Evolutionary conservation across 345 rosid genomes (phyloP).

Genomic region (Durio zibethinus): DNA sequence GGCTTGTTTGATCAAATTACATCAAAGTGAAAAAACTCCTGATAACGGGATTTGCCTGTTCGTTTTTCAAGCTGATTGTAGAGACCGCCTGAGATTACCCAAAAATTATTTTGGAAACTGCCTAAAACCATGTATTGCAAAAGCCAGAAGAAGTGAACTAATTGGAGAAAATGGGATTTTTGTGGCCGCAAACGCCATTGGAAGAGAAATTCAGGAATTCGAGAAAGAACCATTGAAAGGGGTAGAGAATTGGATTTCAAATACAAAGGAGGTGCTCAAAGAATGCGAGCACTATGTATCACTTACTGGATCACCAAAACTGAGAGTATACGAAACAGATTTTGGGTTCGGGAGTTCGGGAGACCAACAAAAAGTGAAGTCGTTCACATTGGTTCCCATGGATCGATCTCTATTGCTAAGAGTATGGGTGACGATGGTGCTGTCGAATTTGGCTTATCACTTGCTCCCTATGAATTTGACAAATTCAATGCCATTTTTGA

Average conservation of each 20-base stretch:
- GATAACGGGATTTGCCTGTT: neutral
- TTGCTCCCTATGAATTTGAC: conserved; percentile 18
- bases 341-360: conserved; percentile 53
- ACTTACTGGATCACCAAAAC: conserved; percentile 39
- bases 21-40: too few relatives aligned
- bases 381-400: conserved; percentile 22
- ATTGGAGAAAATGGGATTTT: conserved; percentile 21
- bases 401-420: conserved; percentile 22
- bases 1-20: neutral
- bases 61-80: neutral
- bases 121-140: neutral
- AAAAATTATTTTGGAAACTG: conserved; percentile 38
- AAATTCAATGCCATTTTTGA: conserved; percentile 7
- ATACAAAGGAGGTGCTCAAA: neutral
- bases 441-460: conserved; percentile 35
- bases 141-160: conserved; percentile 17
- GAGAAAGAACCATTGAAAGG: conserved; percentile 25
- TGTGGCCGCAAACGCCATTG: conserved; percentile 17
- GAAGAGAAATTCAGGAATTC: conserved; percentile 24
- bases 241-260: neutral
- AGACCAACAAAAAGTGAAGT: conserved; percentile 40
- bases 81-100: conserved; percentile 3
- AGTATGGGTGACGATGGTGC: conserved; percentile 34
- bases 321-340: conserved; percentile 33
- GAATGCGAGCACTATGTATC: neutral